These are phyloP conservation scores for Filobasidium uniguttulatum DNA, from an alignment of 1,284 basidiomycete species.

Conservation along the genomic window DNA sequence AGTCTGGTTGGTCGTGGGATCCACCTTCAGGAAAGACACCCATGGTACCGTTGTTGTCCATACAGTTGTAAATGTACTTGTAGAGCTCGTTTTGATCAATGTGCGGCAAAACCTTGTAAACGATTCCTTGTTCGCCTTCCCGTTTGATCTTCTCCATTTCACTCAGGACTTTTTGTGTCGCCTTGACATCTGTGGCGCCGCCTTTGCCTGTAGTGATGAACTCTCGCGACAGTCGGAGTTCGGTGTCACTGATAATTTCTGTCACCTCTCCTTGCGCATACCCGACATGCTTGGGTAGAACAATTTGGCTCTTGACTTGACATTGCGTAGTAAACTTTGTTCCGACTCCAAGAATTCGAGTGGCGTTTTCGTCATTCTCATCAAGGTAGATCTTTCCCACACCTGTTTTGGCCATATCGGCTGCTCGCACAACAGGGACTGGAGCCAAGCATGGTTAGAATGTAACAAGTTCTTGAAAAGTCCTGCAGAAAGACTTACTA, in stretches of 20 bases:
- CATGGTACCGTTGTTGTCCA: slow-evolving; percentile 78
- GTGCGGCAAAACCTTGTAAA: slow-evolving; percentile 66
- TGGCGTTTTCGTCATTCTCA: slow-evolving; percentile 58
- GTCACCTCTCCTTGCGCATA: slow-evolving; percentile 70
- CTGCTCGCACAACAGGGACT: slow-evolving; percentile 90
- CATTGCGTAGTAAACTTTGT: slow-evolving; percentile 73
- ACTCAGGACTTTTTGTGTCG: slow-evolving; percentile 54
- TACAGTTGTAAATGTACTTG: slow-evolving; percentile 73
- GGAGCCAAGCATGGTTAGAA: slow-evolving; percentile 3
- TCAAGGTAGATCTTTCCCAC: slow-evolving; percentile 61
- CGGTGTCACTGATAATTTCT: slow-evolving; percentile 79
- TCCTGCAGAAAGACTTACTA: not conserved
- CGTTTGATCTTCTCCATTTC: slow-evolving; percentile 45
- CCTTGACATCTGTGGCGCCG: slow-evolving; percentile 50
- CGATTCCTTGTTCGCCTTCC: slow-evolving; percentile 48
- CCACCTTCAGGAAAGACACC: slow-evolving; percentile 98
- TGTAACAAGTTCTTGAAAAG: no score
- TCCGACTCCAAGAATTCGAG: slow-evolving; percentile 58
- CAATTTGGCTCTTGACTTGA: slow-evolving; percentile 66
- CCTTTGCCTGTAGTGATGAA: slow-evolving; percentile 44
- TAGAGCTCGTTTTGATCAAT: slow-evolving; percentile 94
- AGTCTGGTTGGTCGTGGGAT: slow-evolving; percentile 88
- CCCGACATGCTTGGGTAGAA: slow-evolving; percentile 70
- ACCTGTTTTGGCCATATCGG: slow-evolving; percentile 71
- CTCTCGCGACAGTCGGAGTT: slow-evolving; percentile 67